These are phyloP conservation scores for Metarhizium guizhouense DNA, from an alignment of 2,329 filamentous ascomycete species.

Conservation along the genomic window DNA sequence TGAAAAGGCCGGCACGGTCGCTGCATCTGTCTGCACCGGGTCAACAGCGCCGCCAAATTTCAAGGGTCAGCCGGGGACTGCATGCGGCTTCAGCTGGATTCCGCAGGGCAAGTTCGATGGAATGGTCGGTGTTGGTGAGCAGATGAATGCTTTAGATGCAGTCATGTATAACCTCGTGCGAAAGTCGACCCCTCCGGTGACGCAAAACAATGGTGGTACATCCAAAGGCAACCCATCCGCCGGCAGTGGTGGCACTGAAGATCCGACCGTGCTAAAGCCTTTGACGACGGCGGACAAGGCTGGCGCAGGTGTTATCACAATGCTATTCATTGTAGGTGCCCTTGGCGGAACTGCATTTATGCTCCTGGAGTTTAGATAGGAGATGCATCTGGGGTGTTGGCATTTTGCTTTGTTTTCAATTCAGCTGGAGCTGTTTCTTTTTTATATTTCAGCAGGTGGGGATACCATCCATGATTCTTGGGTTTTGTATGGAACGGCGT, in stretches of 20 bases:
- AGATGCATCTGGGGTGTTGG: neutral
- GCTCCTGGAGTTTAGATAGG: conserved; percentile 22
- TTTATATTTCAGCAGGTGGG: neutral
- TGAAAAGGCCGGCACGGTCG: conserved; percentile 39
- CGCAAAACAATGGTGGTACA: conserved; percentile 49
- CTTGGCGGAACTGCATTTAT: conserved; percentile 42
- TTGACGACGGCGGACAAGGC: conserved; percentile 44
- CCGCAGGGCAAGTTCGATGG: conserved; percentile 45
- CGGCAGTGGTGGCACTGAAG: conserved; percentile 16
- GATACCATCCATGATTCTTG: neutral
- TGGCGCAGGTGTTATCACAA: conserved; percentile 47
- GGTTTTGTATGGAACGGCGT: neutral
- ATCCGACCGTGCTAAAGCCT: conserved; percentile 17
- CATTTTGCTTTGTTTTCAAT: neutral
- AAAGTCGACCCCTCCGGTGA: conserved; percentile 35
- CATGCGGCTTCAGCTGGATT: conserved; percentile 62
- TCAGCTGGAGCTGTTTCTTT: neutral
- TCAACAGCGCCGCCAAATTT: conserved; percentile 29
- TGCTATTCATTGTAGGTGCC: conserved; percentile 37
- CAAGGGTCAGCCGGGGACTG: conserved; percentile 45
- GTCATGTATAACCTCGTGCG: conserved; percentile 51
- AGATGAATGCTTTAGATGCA: conserved; percentile 59
- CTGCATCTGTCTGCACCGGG: conserved; percentile 42
- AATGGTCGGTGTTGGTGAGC: conserved; percentile 53
- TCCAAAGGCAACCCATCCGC: conserved; percentile 37